Evolutionary conservation across 2,329 filamentous ascomycete genomes (phyloP).

Genomic region (Chalaropsis ovoidea): DNA sequence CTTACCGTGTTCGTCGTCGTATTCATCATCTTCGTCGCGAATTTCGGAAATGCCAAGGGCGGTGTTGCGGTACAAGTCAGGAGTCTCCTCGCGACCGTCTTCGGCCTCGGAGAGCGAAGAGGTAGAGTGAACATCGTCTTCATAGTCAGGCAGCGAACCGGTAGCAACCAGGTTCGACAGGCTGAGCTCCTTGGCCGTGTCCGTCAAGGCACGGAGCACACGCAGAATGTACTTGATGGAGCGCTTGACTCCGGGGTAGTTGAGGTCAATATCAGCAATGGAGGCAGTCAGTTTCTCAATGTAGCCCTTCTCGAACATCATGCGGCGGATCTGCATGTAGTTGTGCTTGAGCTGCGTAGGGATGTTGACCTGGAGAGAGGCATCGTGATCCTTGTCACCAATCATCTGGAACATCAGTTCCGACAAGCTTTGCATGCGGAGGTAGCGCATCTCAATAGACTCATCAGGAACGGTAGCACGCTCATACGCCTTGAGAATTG

Average conservation of each 20-base stretch:
- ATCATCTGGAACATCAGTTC: slow-evolving; percentile 92
- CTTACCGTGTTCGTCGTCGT: slow-evolving; percentile 44
- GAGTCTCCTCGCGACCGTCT: slow-evolving; percentile 84
- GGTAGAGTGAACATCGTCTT: slow-evolving; percentile 76
- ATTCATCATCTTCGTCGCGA: slow-evolving; percentile 51
- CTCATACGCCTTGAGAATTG: slow-evolving; percentile 82
- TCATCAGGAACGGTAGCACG: slow-evolving; percentile 73
- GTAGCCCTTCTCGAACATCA: slow-evolving; percentile 99
- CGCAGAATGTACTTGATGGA: slow-evolving; percentile 94
- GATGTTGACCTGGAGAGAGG: slow-evolving; percentile 35
- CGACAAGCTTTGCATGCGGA: slow-evolving; percentile 73
- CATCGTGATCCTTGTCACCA: slow-evolving; percentile 57
- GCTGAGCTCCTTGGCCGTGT: slow-evolving; percentile 77
- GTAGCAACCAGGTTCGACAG: slow-evolving; percentile 65
- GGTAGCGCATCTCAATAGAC: slow-evolving; percentile 73
- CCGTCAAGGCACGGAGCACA: slow-evolving; percentile 76
- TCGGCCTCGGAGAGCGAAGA: slow-evolving; percentile 84
- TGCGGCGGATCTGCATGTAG: slow-evolving; percentile 63
- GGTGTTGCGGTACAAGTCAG: slow-evolving; percentile 93
- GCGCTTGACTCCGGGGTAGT: slow-evolving; percentile 84
- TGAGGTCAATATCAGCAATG: slow-evolving; percentile 89
- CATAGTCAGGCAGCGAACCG: slow-evolving; percentile 52
- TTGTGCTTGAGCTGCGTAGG: slow-evolving; percentile 34
- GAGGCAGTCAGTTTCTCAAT: slow-evolving; percentile 79
- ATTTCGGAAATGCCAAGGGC: slow-evolving; percentile 90